phyloP scores from a whole-genome alignment of 306 rosid species.

The Lotus japonicus region DNA sequence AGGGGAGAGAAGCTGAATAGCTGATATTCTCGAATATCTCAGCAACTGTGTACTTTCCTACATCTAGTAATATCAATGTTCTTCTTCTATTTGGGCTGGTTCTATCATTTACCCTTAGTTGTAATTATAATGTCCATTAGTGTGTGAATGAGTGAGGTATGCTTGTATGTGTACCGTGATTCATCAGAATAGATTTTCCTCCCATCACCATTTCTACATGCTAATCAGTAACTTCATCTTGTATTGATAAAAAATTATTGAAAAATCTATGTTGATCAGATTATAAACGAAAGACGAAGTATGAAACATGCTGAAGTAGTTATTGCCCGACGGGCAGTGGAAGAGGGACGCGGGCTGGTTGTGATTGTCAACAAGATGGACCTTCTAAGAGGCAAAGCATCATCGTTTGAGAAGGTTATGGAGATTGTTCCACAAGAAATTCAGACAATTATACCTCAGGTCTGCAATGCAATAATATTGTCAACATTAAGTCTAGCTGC shows the following conservation, averaged over 20 bases:
- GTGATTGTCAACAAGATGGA: conserved; percentile 99
- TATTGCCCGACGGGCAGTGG: conserved; percentile 90
- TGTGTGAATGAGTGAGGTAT: no score
- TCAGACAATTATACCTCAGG: conserved; percentile 88
- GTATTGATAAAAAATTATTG: conserved; percentile 17
- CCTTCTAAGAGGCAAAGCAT: conserved; percentile 58
- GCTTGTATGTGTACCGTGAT: background rate
- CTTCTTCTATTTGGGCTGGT: no score
- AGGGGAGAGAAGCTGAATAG: no score
- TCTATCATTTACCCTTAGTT: no score
- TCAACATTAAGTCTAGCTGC: background rate
- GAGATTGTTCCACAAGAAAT: conserved; percentile 83
- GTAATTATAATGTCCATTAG: conserved; percentile 5
- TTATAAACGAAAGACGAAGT: conserved; percentile 67
- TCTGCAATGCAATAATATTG: conserved; percentile 20
- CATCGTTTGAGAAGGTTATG: conserved; percentile 53
- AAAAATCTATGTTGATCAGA: conserved; percentile 35
- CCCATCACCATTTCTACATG: background rate
- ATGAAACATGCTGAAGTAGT: conserved; percentile 92
- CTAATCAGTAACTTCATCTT: background rate
- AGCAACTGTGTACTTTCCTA: no score
- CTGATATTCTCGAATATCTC: no score
- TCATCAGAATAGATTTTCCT: background rate
- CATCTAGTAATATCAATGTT: no score
- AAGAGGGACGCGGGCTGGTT: conserved; percentile 96